Percentiles rank a stretch among this genome's conserved stretches.
Evolutionary conservation across 2,329 filamentous ascomycete genomes (phyloP).

Genomic region (Sporothrix humicola): DNA sequence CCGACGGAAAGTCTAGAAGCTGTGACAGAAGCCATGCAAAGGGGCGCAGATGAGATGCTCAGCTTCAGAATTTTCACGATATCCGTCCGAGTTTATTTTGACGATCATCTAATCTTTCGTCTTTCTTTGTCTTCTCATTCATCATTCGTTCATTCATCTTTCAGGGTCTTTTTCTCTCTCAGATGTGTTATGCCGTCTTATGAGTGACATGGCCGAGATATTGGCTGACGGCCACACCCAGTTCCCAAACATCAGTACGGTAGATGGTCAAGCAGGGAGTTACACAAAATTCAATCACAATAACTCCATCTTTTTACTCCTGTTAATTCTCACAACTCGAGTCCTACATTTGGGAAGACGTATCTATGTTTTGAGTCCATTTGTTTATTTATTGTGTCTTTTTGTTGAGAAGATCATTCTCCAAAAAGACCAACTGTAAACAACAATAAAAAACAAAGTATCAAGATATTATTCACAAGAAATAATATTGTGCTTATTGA

Average conservation of each 20-base stretch:
- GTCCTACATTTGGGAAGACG: neutral
- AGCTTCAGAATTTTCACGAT: neutral
- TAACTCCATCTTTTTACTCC: neutral
- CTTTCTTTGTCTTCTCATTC: neutral
- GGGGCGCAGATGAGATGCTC: neutral
- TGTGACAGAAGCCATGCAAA: neutral
- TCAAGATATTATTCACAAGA: neutral
- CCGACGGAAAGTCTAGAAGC: neutral
- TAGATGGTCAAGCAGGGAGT: neutral
- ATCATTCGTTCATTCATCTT: neutral
- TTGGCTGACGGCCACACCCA: neutral
- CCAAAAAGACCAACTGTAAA: neutral
- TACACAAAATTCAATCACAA: neutral
- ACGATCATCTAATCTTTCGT: slow-evolving; percentile 16
- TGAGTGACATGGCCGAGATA: neutral
- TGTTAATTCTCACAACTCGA: too few species aligned
- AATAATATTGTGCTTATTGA: neutral
- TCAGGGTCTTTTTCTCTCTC: neutral
- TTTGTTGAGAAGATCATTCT: neutral
- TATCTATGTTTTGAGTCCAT: neutral
- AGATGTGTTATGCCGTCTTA: slow-evolving; percentile 5
- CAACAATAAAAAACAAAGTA: neutral
- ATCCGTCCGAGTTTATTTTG: neutral
- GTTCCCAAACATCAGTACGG: neutral
- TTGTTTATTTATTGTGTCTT: neutral